Conservation (phyloP, 1,139 yeast genomes). For the Yamadazyma sp. region DNA sequence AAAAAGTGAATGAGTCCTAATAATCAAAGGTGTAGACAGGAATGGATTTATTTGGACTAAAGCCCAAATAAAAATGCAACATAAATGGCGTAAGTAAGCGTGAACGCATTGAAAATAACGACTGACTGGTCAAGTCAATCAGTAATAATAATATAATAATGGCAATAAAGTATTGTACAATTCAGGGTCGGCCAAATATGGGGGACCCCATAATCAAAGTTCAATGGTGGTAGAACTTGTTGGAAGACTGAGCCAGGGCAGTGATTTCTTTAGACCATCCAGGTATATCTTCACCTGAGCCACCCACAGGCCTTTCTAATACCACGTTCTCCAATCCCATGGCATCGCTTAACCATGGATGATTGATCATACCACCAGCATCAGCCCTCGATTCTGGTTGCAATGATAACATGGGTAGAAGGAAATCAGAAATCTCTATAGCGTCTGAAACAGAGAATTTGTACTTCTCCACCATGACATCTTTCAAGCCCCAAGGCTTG, state of each 20-base stretch:
- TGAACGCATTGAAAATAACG: neutral
- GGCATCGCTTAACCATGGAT: conserved; percentile 73
- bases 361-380: conserved; percentile 79
- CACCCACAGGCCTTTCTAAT: conserved; percentile 58
- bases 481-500: conserved; percentile 51
- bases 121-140: too few species aligned
- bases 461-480: conserved; percentile 56
- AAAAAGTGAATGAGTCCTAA: neutral
- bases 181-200: neutral
- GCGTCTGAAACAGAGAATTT: conserved; percentile 58
- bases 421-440: conserved; percentile 56
- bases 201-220: neutral
- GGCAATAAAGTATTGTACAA: neutral
- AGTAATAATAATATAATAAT: neutral
- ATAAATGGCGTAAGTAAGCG: neutral
- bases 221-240: conserved; percentile 12
- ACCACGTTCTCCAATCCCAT: conserved; percentile 57
- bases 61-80: neutral
- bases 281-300: conserved; percentile 69
- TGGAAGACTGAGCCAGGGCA: conserved; percentile 12
- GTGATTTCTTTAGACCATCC: conserved; percentile 61
- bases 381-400: conserved; percentile 74
- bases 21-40: too few species aligned
- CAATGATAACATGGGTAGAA: conserved; percentile 69
- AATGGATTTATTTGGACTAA: conserved; percentile 1